Evolutionary conservation across 805 yeast species (phyloP).

Genomic region (Candida koratica): DNA sequence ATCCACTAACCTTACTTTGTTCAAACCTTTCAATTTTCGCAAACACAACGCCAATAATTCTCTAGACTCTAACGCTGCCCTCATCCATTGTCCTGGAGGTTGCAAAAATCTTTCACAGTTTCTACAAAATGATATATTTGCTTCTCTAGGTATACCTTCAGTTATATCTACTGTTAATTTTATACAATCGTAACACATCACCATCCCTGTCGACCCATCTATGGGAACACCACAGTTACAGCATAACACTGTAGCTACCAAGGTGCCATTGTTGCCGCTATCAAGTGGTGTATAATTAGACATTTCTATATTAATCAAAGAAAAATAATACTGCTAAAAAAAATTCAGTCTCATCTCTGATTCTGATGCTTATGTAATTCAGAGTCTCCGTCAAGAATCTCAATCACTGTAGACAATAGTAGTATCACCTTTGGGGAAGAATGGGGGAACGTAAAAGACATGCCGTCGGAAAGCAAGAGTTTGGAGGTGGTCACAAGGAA

Average conservation of each 20-base stretch:
- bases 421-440: neutral
- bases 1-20: slow-evolving; percentile 81
- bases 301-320: slow-evolving; percentile 30
- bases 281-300: slow-evolving; percentile 47
- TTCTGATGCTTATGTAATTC: slow-evolving; percentile 1
- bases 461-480: slow-evolving; percentile 14
- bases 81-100: slow-evolving; percentile 92
- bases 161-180: slow-evolving; percentile 91
- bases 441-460: slow-evolving; percentile 36
- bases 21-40: slow-evolving; percentile 81
- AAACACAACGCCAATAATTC: slow-evolving; percentile 88
- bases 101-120: slow-evolving; percentile 94
- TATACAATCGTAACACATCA: slow-evolving; percentile 97
- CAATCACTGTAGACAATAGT: too few species aligned
- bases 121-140: slow-evolving; percentile 89
- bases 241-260: slow-evolving; percentile 84
- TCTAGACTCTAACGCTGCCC: slow-evolving; percentile 86
- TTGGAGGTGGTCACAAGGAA: slow-evolving; percentile 2
- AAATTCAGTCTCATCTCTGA: slow-evolving; percentile 4
- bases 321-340: slow-evolving; percentile 1
- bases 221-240: slow-evolving; percentile 98
- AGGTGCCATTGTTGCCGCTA: slow-evolving; percentile 13
- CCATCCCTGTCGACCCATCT: slow-evolving; percentile 90
- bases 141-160: slow-evolving; percentile 87
- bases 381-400: too few species aligned